Evolutionary conservation across 2,329 filamentous ascomycete species (phyloP).

Genomic region (Aspergillus tubingensis): DNA sequence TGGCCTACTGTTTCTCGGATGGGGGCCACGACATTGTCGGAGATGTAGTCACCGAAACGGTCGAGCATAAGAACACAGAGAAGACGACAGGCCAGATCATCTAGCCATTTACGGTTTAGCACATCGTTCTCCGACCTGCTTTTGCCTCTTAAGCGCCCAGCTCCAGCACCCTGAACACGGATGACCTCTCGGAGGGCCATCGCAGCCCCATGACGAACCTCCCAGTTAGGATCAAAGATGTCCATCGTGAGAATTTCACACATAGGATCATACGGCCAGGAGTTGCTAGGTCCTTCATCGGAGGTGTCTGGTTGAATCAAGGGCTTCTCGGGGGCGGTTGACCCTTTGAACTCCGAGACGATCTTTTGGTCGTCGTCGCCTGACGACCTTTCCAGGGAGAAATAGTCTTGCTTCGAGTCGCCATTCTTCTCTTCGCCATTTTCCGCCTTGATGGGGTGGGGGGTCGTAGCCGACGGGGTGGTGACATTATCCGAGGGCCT

Average conservation of each 20-base stretch:
- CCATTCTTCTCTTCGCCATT: constrained; percentile 61
- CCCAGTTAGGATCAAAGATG: constrained; percentile 91
- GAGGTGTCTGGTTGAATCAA: constrained; percentile 77
- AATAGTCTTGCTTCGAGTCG: constrained; percentile 75
- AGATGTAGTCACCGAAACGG: constrained; percentile 95
- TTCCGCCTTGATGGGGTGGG: constrained; percentile 62
- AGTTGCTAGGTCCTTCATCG: constrained; percentile 65
- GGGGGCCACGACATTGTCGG: constrained; percentile 93
- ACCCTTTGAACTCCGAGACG: constrained; percentile 92
- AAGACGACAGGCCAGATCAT: constrained; percentile 91
- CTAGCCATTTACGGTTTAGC: constrained; percentile 82
- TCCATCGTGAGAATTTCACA: constrained; percentile 94
- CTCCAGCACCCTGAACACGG: constrained; percentile 85
- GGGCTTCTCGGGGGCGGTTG: constrained; percentile 77
- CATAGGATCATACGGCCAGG: constrained; percentile 93
- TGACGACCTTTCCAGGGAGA: constrained; percentile 78
- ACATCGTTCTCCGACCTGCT: constrained; percentile 72
- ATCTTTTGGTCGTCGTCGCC: constrained; percentile 85
- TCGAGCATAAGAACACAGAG: constrained; percentile 97
- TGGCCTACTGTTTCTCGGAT: constrained; percentile 95
- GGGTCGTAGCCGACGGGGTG: constrained; percentile 54
- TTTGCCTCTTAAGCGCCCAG: constrained; percentile 74
- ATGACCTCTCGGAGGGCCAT: constrained; percentile 92
- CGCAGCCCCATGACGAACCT: constrained; percentile 91
- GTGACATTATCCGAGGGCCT: constrained; percentile 66